Base-by-base conservation (phyloP, 2,329 filamentous ascomycete genomes). In the Colletotrichum melonis region DNA sequence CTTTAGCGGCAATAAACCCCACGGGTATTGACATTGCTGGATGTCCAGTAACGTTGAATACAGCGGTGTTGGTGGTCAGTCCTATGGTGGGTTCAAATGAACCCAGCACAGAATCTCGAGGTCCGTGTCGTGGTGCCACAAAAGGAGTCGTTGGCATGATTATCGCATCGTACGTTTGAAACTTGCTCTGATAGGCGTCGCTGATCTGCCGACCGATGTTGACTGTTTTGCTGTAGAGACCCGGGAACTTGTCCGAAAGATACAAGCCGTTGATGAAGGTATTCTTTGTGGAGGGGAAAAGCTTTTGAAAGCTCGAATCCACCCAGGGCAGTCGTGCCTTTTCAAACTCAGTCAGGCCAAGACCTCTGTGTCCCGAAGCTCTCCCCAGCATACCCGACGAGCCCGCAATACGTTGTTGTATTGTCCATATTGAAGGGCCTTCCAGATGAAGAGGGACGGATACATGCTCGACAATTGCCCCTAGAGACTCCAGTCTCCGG, bases 31-130 rank as follows among this genome's bases (percentile, higher is more conserved):
- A 84, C 74, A 91, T 77, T 0, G 88, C 89, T 0, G 89, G 88
- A 74, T 90, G 88, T 0, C 89, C 89, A 0, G 88, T 90, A 2
- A 87, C 83, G 75, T 91, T 88, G 78, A 91, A 91, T 3, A 86
- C 83, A 11, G 86, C 86, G 5, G 89, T 91, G 75, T 91, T 91
- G 19, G 82, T 84, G 0, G 87, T 89, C 71, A 89, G 77, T 0
- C 89, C 89, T 42, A 90, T 86, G 38, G 86, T 87, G 12, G 86
- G 86, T 64, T 83, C 82, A 59, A 89, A 87, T 22, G 85, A 86
- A 58, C 85, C 82, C 19, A 84, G 78, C 3, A 85, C 85, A 2
- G 82, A 81, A 2, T 82, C 82, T 11, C 80, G 75, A 1, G 76
- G 75, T 0, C 84, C 82, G 63, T 88, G 85, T 16, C 80, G 82